These are phyloP conservation scores for Dryas alaskensis DNA, from an alignment of 306 rosid genomes.

Conservation along the genomic window DNA sequence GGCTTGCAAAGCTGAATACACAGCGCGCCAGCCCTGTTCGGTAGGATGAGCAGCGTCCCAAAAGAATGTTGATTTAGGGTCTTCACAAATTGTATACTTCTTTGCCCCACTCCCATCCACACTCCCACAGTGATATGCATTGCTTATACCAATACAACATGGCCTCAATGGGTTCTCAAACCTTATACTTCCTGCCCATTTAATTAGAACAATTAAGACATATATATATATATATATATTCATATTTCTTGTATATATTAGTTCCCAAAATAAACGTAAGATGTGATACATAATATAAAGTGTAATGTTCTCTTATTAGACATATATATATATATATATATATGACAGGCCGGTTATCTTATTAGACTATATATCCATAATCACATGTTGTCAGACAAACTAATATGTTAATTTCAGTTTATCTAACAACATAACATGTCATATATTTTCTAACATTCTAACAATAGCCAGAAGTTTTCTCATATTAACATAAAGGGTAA, in stretches of 20 bases:
- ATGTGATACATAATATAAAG: too few relatives aligned
- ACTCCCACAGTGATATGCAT: constrained; percentile 54
- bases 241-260: neutral
- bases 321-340: too few relatives aligned
- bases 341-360: too few relatives aligned
- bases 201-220: neutral
- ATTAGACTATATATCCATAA: too few relatives aligned
- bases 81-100: constrained; percentile 58
- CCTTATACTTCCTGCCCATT: constrained; percentile 28
- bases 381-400: too few relatives aligned
- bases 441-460: too few relatives aligned
- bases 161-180: constrained; percentile 60
- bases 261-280: too few relatives aligned
- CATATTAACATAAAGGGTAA: neutral
- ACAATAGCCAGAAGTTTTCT: too few relatives aligned
- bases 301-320: too few relatives aligned
- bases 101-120: constrained; percentile 44
- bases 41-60: constrained; percentile 88
- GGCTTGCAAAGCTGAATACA: constrained; percentile 42
- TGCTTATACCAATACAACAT: constrained; percentile 65
- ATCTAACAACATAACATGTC: neutral
- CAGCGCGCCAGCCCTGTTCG: constrained; percentile 78
- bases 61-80: constrained; percentile 67
- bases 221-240: too few relatives aligned
- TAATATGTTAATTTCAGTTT: too few relatives aligned